Base-by-base conservation (phyloP, 768 basidiomycete species). In the Harrya chromipes region DNA sequence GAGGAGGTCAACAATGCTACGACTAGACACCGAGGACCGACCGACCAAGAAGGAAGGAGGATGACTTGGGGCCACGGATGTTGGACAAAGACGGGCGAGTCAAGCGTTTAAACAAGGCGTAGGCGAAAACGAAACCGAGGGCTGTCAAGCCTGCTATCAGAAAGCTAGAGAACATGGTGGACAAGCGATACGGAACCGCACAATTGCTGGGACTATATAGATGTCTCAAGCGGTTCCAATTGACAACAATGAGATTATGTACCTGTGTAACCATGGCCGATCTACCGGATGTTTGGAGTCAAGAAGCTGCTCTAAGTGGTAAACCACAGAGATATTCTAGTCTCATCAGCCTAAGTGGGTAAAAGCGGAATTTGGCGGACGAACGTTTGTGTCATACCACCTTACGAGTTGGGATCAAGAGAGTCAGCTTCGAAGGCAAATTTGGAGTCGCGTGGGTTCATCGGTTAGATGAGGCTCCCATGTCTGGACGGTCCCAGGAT, bases 151-250 rank as follows among this genome's bases (percentile, higher is more conserved):
- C 26, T 6, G 29, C 45, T n/a, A 34, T 23, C 3, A 46, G 14
- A 17, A 43, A 41, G 13, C 23, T 8, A 38, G 19, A 23, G 21
- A 45, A 14, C 62, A 65, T 65, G 39, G 21, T 35, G 44, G 17
- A 21, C 26, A 19, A 20, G 31, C 5, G n/a, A 43, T 20, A 37
- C 12, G 26, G 13, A 46, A 13, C 20, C 6, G 5, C 16, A 14
- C 17, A 1, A 33, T 33, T 1, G 37, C 9, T 20, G 14, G 19
- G 20, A 13, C 3, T 37, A 53, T 63, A 53, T 51, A 21, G 33
- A 16, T 19, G 40, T 23, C 14, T 14, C 17, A n/a, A 4, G 29
- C n/a, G 17, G 33, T 17, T 13, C 37, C 37, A 10, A 10, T 27
- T 63, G 61, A 54, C 52, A 46, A 12, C 8, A 31, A 24, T 1